Conservation (phyloP, 129 eudicot species). For the Flaveria brownii region DNA sequence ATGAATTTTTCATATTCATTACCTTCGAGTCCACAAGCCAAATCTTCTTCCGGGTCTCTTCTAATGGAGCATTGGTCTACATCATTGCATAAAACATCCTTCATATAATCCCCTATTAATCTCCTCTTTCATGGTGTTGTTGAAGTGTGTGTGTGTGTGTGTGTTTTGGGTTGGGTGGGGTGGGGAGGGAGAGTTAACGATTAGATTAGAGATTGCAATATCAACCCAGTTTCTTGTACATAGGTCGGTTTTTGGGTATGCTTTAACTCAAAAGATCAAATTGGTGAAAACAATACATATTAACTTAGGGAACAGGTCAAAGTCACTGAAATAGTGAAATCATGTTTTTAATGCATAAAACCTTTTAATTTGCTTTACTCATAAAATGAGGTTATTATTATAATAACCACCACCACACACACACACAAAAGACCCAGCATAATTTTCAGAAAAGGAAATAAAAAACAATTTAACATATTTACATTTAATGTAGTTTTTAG, state of each 20-base stretch:
- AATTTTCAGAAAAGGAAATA: neutral
- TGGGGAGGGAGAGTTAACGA: neutral
- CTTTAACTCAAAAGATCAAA: neutral
- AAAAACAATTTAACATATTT: neutral
- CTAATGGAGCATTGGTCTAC: constrained; percentile 81
- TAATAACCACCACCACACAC: neutral
- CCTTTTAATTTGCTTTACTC: neutral
- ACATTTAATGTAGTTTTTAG: neutral
- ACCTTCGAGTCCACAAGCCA: constrained; percentile 97
- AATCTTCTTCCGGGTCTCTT: constrained; percentile 88
- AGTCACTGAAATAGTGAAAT: neutral
- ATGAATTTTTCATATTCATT: constrained; percentile 5
- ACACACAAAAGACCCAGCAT: neutral
- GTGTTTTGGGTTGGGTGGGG: neutral
- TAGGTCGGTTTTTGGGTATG: neutral
- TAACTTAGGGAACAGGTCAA: neutral
- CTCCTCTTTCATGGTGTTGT: neutral
- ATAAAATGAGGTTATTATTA: neutral
- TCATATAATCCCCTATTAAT: constrained; percentile 17
- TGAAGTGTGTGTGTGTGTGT: neutral
- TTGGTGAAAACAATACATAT: neutral
- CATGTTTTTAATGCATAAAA: neutral
- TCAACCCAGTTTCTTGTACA: neutral
- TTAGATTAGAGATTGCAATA: neutral
- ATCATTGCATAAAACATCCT: constrained; percentile 19